Percentiles rank a stretch among this genome's conserved stretches.
These are phyloP conservation scores for Aspergillus glaucus DNA, from an alignment of 2,329 filamentous ascomycete species.

Conservation along the genomic window DNA sequence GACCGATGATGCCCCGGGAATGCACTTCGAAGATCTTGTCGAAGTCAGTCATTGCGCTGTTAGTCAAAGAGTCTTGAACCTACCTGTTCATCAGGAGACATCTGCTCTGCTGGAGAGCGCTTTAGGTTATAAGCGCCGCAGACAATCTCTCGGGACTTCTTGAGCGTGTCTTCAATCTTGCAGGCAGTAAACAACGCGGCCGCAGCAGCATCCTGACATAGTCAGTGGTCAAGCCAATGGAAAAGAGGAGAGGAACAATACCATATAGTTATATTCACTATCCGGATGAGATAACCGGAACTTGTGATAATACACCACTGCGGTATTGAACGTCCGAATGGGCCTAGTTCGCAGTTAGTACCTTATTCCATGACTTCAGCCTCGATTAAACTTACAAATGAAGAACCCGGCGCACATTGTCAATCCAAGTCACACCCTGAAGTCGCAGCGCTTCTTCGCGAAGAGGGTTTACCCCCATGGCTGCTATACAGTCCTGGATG, in stretches of 20 bases:
- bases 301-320: constrained; percentile 87
- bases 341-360: constrained; percentile 50
- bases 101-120: constrained; percentile 57
- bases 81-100: constrained; percentile 77
- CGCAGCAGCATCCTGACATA: constrained; percentile 69
- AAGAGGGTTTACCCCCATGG: constrained; percentile 64
- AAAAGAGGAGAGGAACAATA: constrained; percentile 17
- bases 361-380: not conserved
- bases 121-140: constrained; percentile 86
- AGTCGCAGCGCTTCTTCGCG: constrained; percentile 75
- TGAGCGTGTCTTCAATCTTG: constrained; percentile 96
- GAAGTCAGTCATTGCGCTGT: not conserved
- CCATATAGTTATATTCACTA: constrained; percentile 70
- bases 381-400: constrained; percentile 57
- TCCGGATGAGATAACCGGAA: constrained; percentile 83
- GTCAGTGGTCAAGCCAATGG: constrained; percentile 2
- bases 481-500: constrained; percentile 65
- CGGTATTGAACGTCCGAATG: constrained; percentile 85
- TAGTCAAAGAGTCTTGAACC: constrained; percentile 14
- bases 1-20: constrained; percentile 74
- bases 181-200: constrained; percentile 87
- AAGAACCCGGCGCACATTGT: constrained; percentile 71
- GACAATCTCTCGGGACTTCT: constrained; percentile 90
- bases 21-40: constrained; percentile 68
- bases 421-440: constrained; percentile 83